These are phyloP conservation scores for Daldinia eschscholtzii DNA, from an alignment of 2,329 filamentous ascomycete species.

Conservation along the genomic window DNA sequence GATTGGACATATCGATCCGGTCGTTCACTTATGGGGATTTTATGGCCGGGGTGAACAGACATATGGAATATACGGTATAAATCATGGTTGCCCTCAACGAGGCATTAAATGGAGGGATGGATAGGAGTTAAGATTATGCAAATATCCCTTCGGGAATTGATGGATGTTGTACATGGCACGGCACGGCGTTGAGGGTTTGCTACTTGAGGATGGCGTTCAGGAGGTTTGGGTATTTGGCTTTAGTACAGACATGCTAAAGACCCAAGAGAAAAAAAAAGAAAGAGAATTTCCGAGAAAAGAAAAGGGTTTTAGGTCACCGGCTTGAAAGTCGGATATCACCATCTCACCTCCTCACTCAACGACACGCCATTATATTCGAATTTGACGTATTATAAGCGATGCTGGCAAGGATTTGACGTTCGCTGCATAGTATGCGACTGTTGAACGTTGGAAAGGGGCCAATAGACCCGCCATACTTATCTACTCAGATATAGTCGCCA, in stretches of 20 bases:
- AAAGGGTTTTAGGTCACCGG: constrained; percentile 5
- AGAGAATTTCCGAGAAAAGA: constrained; percentile 11
- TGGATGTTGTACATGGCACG: constrained; percentile 27
- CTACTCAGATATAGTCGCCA: constrained; percentile 14
- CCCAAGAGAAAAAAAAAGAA: constrained; percentile 7
- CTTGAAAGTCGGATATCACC: constrained; percentile 7
- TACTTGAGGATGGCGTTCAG: constrained; percentile 31
- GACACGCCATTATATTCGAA: constrained; percentile 12
- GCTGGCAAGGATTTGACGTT: constrained; percentile 20
- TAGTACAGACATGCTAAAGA: background rate
- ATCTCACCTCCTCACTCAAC: constrained; percentile 33
- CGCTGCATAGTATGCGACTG: constrained; percentile 25
- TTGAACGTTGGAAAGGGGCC: constrained; percentile 12
- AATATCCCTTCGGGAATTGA: constrained; percentile 16
- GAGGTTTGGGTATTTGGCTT: constrained; percentile 10
- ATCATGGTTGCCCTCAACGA: background rate
- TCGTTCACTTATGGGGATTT: background rate
- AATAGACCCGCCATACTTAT: constrained; percentile 1
- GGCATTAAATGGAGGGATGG: constrained; percentile 2
- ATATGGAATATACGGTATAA: constrained; percentile 7
- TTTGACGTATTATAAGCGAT: constrained; percentile 7
- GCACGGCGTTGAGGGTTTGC: constrained; percentile 33
- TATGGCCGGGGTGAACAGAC: constrained; percentile 10
- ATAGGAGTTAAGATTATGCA: constrained; percentile 15
- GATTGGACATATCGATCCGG: too few relatives aligned